These are phyloP conservation scores for Blastobotrys persicus DNA, from an alignment of 1,139 yeast genomes.

Conservation along the genomic window DNA sequence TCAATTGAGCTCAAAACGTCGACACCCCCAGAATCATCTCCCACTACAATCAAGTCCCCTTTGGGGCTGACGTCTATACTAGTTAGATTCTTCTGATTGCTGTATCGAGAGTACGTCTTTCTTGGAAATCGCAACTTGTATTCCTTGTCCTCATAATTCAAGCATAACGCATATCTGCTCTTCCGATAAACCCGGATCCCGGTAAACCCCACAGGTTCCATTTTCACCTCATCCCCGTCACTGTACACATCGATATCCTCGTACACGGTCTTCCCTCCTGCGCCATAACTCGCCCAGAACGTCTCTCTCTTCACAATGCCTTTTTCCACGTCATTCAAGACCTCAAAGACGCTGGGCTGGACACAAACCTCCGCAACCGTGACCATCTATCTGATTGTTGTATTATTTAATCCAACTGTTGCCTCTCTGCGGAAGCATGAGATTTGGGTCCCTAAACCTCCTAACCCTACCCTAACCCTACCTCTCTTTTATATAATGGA, in stretches of 20 bases:
- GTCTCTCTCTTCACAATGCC: constrained; percentile 27
- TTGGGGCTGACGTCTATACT: constrained; percentile 39
- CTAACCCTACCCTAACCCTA: background rate
- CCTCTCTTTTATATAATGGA: too few species aligned
- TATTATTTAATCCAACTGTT: too few species aligned
- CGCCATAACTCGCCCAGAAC: constrained; percentile 41
- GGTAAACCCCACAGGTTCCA: constrained; percentile 22
- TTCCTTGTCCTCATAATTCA: background rate
- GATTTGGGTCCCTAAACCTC: background rate
- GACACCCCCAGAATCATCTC: constrained; percentile 47
- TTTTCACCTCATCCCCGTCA: constrained; percentile 28
- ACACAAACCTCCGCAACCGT: constrained; percentile 36
- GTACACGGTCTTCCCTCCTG: constrained; percentile 28
- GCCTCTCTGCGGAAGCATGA: too few species aligned
- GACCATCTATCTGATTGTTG: too few species aligned
- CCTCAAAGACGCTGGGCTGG: constrained; percentile 46
- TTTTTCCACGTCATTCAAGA: constrained; percentile 39
- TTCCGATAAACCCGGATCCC: constrained; percentile 25
- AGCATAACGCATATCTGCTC: background rate
- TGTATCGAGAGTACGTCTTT: constrained; percentile 5
- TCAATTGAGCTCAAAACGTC: constrained; percentile 13
- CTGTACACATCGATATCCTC: constrained; percentile 34
- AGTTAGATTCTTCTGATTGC: constrained; percentile 24
- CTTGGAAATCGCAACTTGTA: constrained; percentile 12
- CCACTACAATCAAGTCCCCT: constrained; percentile 39